These are phyloP conservation scores for Erythrophleum fordii DNA, from an alignment of 306 rosid genomes.

Conservation along the genomic window DNA sequence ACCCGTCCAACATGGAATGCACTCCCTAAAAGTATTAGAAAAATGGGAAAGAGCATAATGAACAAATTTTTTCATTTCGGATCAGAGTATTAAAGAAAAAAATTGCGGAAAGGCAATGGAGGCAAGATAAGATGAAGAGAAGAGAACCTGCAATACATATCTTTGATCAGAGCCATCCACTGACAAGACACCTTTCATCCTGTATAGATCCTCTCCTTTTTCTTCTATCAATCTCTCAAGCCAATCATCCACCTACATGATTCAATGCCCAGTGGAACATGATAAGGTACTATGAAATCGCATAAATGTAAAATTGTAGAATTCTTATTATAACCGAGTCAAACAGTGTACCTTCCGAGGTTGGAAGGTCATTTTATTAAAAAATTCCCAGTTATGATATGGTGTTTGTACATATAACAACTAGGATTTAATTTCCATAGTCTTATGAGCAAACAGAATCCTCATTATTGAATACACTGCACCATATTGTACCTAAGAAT, in stretches of 20 bases:
- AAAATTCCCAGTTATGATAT: neutral
- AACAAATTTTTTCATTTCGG: neutral
- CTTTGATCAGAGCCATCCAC: conserved; percentile 75
- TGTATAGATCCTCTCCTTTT: conserved; percentile 93
- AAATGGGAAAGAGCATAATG: conserved; percentile 7
- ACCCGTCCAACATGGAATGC: conserved; percentile 85
- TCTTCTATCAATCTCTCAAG: conserved; percentile 85
- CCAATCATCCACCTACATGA: conserved; percentile 83
- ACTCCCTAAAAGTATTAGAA: conserved; percentile 66
- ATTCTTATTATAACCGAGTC: neutral
- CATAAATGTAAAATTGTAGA: neutral
- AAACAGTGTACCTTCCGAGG: neutral
- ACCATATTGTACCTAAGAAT: neutral
- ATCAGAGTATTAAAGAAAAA: neutral
- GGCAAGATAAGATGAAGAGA: conserved; percentile 17
- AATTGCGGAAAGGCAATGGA: conserved; percentile 14
- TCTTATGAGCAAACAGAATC: neutral
- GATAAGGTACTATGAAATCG: neutral
- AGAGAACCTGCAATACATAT: conserved; percentile 78
- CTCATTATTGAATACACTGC: neutral
- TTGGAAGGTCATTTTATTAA: neutral
- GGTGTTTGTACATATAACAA: neutral
- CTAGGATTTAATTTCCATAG: neutral
- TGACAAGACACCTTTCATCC: conserved; percentile 88
- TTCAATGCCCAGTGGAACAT: conserved; percentile 2